A percentile compares a stretch with the other conserved stretches of the same genome.
These are phyloP conservation scores for Irineochytrium annulatum DNA, from an alignment of 192 early-diverging fungal species.

Conservation along the genomic window DNA sequence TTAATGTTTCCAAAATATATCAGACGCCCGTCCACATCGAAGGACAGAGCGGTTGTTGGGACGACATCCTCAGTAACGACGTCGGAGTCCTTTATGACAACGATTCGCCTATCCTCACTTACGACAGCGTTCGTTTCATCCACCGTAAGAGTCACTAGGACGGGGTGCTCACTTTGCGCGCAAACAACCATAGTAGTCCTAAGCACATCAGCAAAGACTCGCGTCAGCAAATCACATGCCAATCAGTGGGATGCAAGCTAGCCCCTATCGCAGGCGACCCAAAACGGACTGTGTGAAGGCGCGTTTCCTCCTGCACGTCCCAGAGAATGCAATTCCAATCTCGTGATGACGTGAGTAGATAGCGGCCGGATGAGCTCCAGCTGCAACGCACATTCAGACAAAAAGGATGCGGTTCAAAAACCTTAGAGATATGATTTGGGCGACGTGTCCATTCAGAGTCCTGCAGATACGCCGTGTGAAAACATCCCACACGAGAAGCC, in stretches of 20 bases:
- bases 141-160: no score
- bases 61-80: no score
- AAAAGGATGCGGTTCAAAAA: conserved; percentile 18
- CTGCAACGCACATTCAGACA: conserved; percentile 31
- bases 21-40: conserved; percentile 36
- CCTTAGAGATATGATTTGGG: conserved; percentile 72
- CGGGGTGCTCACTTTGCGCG: no score
- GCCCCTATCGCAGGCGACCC: conserved; percentile 66
- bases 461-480: conserved; percentile 74
- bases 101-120: no score
- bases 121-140: no score
- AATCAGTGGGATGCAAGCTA: conserved; percentile 63
- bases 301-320: conserved; percentile 65
- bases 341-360: conserved; percentile 72
- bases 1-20: conserved; percentile 67
- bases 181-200: no score
- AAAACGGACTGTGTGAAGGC: conserved; percentile 60
- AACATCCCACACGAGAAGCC: conserved; percentile 82
- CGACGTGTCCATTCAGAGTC: conserved; percentile 71
- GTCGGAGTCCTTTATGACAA: no score
- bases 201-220: no score
- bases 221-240: no score
- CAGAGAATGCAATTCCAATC: conserved; percentile 84
- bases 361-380: conserved; percentile 78
- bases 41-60: conserved; percentile 11